Percentiles rank a stretch among this genome's conserved stretches.
Conservation (phyloP, 768 basidiomycete genomes). For the Phylloporus sp. region DNA sequence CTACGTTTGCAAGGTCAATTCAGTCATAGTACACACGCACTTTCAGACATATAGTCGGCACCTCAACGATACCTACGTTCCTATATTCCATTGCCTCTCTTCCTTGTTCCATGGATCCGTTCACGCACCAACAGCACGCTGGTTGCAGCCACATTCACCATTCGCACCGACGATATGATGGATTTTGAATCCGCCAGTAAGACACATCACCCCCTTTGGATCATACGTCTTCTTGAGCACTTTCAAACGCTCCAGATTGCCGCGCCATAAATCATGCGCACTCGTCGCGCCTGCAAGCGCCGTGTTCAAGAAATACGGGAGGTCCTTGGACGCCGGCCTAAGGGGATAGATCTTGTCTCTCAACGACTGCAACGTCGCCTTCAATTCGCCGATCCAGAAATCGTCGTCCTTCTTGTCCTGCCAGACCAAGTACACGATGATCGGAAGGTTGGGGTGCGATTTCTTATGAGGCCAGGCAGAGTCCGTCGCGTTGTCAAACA, state of each 20-base stretch:
- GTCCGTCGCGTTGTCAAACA: constrained; percentile 8
- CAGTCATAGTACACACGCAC: too few relatives aligned
- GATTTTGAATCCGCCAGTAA: constrained; percentile 16
- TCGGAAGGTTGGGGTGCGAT: constrained; percentile 8
- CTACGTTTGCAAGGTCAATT: too few relatives aligned
- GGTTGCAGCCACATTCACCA: neutral
- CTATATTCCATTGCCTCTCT: neutral
- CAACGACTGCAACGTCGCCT: neutral
- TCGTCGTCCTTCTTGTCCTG: constrained; percentile 7
- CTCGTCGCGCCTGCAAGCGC: constrained; percentile 3
- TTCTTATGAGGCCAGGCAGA: constrained; percentile 16
- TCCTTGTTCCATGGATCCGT: too few relatives aligned
- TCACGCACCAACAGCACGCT: neutral
- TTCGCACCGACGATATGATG: neutral
- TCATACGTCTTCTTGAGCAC: constrained; percentile 5
- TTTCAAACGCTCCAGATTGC: neutral
- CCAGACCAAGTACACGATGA: constrained; percentile 13
- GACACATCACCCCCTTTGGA: constrained; percentile 10
- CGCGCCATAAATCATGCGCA: constrained; percentile 6
- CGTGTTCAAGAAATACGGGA: constrained; percentile 11
- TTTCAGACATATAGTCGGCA: too few relatives aligned
- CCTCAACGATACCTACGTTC: too few relatives aligned
- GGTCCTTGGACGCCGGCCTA: neutral
- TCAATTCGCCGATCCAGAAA: constrained; percentile 8
- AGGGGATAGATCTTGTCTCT: neutral